Evolutionary conservation across 78 protist genomes (phyloP).

Genomic region (Bodo saltans): DNA sequence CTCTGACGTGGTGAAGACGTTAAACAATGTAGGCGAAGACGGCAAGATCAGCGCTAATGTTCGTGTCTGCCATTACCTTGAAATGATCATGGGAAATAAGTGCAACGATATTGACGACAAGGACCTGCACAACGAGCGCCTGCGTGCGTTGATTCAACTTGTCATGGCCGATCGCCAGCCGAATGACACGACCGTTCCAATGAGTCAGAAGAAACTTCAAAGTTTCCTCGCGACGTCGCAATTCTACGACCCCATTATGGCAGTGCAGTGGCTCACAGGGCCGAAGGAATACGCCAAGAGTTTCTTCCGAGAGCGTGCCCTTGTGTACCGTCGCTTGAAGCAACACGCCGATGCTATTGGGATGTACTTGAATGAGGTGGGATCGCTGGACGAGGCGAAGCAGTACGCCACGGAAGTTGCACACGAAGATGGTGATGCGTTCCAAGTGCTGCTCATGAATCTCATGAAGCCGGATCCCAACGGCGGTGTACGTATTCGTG

Average conservation of each 20-base stretch:
- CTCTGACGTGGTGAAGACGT: too few relatives aligned
- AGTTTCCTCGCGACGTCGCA: not conserved
- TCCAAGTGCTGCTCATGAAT: not conserved
- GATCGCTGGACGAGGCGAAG: not conserved
- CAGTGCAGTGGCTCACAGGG: not conserved
- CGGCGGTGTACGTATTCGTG: not conserved
- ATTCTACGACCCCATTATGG: not conserved
- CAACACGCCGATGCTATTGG: not conserved
- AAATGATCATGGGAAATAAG: not conserved
- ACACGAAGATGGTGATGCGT: not conserved
- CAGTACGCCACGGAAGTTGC: not conserved
- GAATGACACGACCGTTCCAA: too few relatives aligned
- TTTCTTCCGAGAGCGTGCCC: not conserved
- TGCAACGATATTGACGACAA: not conserved
- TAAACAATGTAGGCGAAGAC: too few relatives aligned
- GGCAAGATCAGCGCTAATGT: too few relatives aligned
- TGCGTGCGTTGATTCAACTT: not conserved
- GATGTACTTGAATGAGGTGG: not conserved
- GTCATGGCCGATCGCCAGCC: too few relatives aligned
- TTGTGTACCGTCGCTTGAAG: not conserved
- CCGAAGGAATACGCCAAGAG: not conserved
- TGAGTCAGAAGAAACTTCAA: not conserved
- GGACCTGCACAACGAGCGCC: not conserved
- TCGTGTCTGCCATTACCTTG: not conserved
- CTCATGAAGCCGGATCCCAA: not conserved